phyloP scores from a whole-genome alignment of 2,329 filamentous ascomycete genomes.

The Macrophomina tecta region DNA sequence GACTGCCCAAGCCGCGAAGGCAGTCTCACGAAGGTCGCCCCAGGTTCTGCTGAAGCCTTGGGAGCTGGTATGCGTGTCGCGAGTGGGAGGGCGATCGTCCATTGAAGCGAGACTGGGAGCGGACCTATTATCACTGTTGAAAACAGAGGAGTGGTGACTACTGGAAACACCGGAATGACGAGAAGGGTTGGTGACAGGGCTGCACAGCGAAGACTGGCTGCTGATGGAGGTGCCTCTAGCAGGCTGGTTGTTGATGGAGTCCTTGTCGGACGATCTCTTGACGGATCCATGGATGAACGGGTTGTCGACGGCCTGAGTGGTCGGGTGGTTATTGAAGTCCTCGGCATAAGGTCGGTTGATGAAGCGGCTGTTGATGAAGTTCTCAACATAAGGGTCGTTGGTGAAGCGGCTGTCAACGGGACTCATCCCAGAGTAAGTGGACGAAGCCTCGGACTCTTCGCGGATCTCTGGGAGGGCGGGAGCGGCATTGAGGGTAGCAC shows the following conservation, averaged over 20 bases:
- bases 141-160: neutral
- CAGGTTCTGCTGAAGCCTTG: neutral
- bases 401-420: too few species aligned
- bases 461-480: neutral
- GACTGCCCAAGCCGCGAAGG: slow-evolving; percentile 4
- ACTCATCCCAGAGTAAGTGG: neutral
- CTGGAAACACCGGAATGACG: too few species aligned
- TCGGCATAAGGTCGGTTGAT: too few species aligned
- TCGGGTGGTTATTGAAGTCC: too few species aligned
- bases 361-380: too few species aligned
- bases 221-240: neutral
- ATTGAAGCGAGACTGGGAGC: neutral
- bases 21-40: slow-evolving; percentile 13
- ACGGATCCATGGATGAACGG: neutral
- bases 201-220: neutral
- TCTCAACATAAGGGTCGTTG: neutral
- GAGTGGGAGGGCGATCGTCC: slow-evolving; percentile 1
- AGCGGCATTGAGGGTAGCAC: neutral
- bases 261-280: neutral
- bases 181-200: too few species aligned
- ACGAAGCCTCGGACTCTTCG: neutral
- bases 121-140: neutral
- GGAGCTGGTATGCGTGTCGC: slow-evolving; percentile 3
- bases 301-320: too few species aligned
- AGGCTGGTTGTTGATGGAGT: neutral